phyloP scores from a whole-genome alignment of 371 early-diverging fungal genomes.

The Mortierella sp. region DNA sequence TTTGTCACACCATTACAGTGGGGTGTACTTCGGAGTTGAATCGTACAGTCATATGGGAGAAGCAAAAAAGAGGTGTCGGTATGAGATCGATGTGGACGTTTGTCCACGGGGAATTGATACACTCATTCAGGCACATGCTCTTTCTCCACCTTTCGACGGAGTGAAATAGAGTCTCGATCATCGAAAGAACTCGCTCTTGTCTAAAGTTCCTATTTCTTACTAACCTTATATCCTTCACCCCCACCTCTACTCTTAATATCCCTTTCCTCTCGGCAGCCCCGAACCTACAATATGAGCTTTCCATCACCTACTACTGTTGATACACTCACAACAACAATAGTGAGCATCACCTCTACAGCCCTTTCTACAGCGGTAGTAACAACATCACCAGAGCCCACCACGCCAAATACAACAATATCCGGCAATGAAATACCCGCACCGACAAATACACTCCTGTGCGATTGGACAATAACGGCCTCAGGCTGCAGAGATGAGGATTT shows the following conservation, averaged over 20 bases:
- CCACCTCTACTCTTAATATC: neutral
- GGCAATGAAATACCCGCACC: neutral
- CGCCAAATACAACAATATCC: neutral
- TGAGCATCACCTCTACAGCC: neutral
- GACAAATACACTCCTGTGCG: conserved; percentile 27
- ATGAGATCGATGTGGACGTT: neutral
- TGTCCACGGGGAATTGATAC: neutral
- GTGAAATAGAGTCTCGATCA: neutral
- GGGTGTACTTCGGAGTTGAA: neutral
- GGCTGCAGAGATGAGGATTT: conserved; percentile 46
- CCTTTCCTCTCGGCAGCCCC: neutral
- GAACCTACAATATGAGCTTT: neutral
- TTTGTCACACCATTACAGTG: too few relatives aligned
- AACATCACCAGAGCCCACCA: neutral
- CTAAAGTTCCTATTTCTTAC: neutral
- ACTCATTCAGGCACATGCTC: neutral
- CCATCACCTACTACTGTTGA: too few relatives aligned
- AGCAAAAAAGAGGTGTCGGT: neutral
- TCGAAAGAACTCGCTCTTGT: neutral
- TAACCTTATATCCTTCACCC: neutral
- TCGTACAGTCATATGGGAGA: neutral
- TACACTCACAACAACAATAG: conserved; percentile 1
- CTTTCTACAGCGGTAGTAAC: neutral
- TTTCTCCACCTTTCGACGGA: neutral
- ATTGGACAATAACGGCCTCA: conserved; percentile 40